Percentiles rank a stretch among this genome's conserved stretches.
These are phyloP conservation scores for Metarhizium anisopliae DNA, from an alignment of 2,329 filamentous ascomycete genomes.

Conservation along the genomic window DNA sequence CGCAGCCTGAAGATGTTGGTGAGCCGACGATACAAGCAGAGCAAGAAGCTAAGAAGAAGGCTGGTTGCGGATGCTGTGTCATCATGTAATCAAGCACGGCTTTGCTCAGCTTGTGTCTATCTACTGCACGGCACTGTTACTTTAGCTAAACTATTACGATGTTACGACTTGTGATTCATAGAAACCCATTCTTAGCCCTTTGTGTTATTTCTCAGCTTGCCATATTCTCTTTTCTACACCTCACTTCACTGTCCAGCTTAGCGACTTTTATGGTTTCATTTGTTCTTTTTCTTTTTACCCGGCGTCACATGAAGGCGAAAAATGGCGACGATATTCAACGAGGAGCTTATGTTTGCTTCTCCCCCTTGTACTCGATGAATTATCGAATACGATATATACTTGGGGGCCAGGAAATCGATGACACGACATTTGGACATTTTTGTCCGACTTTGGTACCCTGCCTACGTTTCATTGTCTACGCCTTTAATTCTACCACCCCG, in stretches of 20 bases:
- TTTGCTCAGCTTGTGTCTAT: not conserved
- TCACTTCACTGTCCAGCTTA: slow-evolving; percentile 2
- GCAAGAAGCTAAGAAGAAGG: slow-evolving; percentile 27
- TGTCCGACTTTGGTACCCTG: not conserved
- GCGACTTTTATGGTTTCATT: slow-evolving; percentile 5
- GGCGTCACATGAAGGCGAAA: not conserved
- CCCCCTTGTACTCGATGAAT: not conserved
- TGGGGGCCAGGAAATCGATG: not conserved
- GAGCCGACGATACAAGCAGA: slow-evolving; percentile 8
- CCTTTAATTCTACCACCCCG: not conserved
- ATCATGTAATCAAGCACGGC: slow-evolving; percentile 33
- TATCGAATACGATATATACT: not conserved
- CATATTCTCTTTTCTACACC: not conserved
- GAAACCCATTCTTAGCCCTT: not conserved
- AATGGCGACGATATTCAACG: not conserved
- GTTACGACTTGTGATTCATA: slow-evolving; percentile 5
- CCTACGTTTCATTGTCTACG: not conserved
- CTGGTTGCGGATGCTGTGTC: slow-evolving; percentile 41
- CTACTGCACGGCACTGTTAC: not conserved
- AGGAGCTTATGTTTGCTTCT: not conserved
- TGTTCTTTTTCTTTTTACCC: not conserved
- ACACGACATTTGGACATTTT: not conserved
- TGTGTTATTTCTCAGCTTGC: not conserved
- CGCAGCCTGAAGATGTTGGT: slow-evolving; percentile 9
- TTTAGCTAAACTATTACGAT: slow-evolving; percentile 15